Base-by-base conservation (phyloP, 495 filamentous ascomycete species). In the Tuber calosporum region DNA sequence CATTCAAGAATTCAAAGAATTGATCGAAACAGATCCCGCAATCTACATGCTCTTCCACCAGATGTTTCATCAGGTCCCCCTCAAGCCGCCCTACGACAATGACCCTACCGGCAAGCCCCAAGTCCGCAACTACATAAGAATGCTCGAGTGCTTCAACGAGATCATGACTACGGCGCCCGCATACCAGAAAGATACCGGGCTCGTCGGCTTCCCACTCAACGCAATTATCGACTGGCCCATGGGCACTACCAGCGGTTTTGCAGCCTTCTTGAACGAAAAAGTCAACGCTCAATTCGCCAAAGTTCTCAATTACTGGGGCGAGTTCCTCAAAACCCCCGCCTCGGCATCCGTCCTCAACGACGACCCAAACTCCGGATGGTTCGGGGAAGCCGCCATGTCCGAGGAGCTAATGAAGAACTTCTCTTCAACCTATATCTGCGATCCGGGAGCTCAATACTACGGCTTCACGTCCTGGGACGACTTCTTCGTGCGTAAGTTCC, bases 161-260 rank as follows among this genome's bases (percentile, higher is more conserved):
- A 85, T 91, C 6, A 84, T 92, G 72, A 87, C 85, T 0, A 85
- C 83, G 6, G 89, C 88, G 0, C 90, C 90, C 0, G 84, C 87
- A 70, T 73, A 75, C 37, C 26, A 75, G 58, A 66, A 73, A 30
- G 83, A 86, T 0, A 86, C 88, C 0, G 89, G 88, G 7, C 85
- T 91, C 77, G 88, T 92, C 40, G 90, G 90, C 0, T 83, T 91
- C 1, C 90, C 90, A 4, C 87, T 92, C 81, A 86, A 86, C 69
- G 89, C 89, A 3, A 84, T 92, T 38, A 86, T 93, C n/a, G 89
- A 92, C 79, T 92, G 90, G 84, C 88, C 89, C 7, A 91, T 92
- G 89, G 89, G 87, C 15, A 92, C 90, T 0, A 84, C 87, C 0
- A 87, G 84, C 73, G 89, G 85, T 15, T 87, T 85, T 73, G 85